Evolutionary conservation across 768 basidiomycete genomes (phyloP).

Genomic region (Leccinum obscurum): DNA sequence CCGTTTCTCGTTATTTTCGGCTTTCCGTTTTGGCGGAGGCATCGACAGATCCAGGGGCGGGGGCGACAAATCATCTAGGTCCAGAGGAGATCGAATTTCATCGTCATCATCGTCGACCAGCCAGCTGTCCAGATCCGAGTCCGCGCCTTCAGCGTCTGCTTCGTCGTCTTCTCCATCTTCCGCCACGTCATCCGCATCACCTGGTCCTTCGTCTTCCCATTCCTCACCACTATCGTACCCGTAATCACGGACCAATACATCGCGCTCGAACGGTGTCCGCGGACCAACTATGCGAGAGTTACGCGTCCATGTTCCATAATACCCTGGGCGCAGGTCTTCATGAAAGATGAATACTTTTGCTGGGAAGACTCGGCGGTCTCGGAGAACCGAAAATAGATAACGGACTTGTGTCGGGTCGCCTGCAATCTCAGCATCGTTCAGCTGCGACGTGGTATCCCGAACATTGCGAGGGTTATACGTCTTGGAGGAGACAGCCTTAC

Average conservation of each 20-base stretch:
- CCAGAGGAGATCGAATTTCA: slow-evolving; percentile 50
- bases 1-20: slow-evolving; percentile 46
- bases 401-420: slow-evolving; percentile 73
- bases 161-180: slow-evolving; percentile 63
- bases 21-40: slow-evolving; percentile 64
- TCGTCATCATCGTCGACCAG: slow-evolving; percentile 74
- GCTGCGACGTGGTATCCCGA: slow-evolving; percentile 54
- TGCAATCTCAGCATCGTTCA: slow-evolving; percentile 76
- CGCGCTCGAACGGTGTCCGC: slow-evolving; percentile 78
- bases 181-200: slow-evolving; percentile 76
- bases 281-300: slow-evolving; percentile 77
- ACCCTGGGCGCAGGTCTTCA: slow-evolving; percentile 87
- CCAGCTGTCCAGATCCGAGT: slow-evolving; percentile 41
- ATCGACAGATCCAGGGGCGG: slow-evolving; percentile 34
- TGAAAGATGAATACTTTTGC: slow-evolving; percentile 83
- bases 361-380: slow-evolving; percentile 60
- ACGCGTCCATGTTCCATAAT: slow-evolving; percentile 93
- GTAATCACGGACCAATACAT: slow-evolving; percentile 80
- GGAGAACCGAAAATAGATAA: slow-evolving; percentile 57
- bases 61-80: slow-evolving; percentile 39
- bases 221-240: slow-evolving; percentile 93
- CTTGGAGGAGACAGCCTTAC: slow-evolving; percentile 27
- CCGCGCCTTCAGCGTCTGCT: slow-evolving; percentile 54
- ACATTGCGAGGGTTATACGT: slow-evolving; percentile 37
- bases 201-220: slow-evolving; percentile 86